Evolutionary conservation across 192 early-diverging fungal species (phyloP).

Genomic region (Rhizophagus clarus): DNA sequence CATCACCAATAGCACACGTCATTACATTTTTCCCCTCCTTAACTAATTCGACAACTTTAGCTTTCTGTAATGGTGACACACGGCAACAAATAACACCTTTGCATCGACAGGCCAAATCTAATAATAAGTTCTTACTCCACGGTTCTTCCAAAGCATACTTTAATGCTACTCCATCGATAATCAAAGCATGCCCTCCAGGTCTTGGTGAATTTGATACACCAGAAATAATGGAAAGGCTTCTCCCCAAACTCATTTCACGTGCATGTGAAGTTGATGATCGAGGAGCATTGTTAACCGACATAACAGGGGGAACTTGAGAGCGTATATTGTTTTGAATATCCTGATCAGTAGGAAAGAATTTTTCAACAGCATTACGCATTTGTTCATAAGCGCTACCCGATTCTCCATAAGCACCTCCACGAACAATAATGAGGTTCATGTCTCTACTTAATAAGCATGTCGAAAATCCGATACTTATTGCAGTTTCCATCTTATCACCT

Average conservation of each 20-base stretch:
- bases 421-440: constrained; percentile 64
- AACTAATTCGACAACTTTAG: constrained; percentile 71
- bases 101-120: constrained; percentile 61
- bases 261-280: constrained; percentile 10
- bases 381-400: constrained; percentile 55
- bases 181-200: constrained; percentile 46
- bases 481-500: constrained; percentile 81
- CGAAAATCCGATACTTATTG: constrained; percentile 79
- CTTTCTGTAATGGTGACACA: constrained; percentile 78
- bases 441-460: constrained; percentile 65
- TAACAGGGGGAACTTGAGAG: constrained; percentile 14
- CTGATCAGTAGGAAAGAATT: constrained; percentile 35
- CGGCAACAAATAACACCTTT: constrained; percentile 74
- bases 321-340: constrained; percentile 19
- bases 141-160: constrained; percentile 54
- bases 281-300: neutral
- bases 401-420: constrained; percentile 44
- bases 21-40: constrained; percentile 63
- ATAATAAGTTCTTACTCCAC: constrained; percentile 44
- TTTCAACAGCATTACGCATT: constrained; percentile 46
- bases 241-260: constrained; percentile 20
- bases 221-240: constrained; percentile 16
- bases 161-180: constrained; percentile 75
- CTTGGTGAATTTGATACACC: constrained; percentile 1
- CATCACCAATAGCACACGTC: constrained; percentile 79